These are phyloP conservation scores for Huntiella moniliformis DNA, from an alignment of 2,329 filamentous ascomycete genomes.

Conservation along the genomic window DNA sequence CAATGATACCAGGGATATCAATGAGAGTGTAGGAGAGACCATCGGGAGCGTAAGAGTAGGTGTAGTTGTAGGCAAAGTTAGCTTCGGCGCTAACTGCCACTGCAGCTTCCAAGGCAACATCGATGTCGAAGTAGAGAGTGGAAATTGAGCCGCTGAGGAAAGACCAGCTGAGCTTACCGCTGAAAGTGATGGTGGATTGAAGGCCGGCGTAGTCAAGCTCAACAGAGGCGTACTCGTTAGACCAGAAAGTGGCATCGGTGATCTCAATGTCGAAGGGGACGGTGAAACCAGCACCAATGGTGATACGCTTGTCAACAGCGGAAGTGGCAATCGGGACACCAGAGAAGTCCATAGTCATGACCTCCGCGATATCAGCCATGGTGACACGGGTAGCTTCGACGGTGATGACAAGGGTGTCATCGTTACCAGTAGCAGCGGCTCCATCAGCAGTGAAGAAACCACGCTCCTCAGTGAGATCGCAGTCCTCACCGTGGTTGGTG, in stretches of 20 bases:
- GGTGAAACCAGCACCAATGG: neutral
- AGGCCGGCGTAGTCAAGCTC: conserved; percentile 20
- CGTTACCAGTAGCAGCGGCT: conserved; percentile 13
- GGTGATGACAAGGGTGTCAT: conserved; percentile 14
- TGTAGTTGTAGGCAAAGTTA: conserved; percentile 18
- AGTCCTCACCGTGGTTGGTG: conserved; percentile 25
- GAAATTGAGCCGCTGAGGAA: neutral
- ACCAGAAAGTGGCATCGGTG: conserved; percentile 15
- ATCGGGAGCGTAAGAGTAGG: conserved; percentile 19
- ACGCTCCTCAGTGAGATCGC: conserved; percentile 22
- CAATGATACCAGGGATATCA: conserved; percentile 23
- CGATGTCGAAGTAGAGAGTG: conserved; percentile 24
- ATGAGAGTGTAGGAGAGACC: conserved; percentile 21
- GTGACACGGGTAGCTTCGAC: conserved; percentile 18
- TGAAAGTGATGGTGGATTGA: conserved; percentile 21
- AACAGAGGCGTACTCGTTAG: conserved; percentile 18
- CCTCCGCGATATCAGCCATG: conserved; percentile 16
- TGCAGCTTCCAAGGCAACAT: conserved; percentile 20
- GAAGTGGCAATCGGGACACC: conserved; percentile 14
- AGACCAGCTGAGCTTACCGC: conserved; percentile 20
- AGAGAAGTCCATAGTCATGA: conserved; percentile 15
- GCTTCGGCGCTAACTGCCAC: conserved; percentile 21
- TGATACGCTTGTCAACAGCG: conserved; percentile 12
- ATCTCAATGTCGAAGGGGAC: neutral
- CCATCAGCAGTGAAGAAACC: conserved; percentile 21